These are phyloP conservation scores for Cicer chorassanicum DNA, from an alignment of 306 rosid genomes.

Conservation along the genomic window DNA sequence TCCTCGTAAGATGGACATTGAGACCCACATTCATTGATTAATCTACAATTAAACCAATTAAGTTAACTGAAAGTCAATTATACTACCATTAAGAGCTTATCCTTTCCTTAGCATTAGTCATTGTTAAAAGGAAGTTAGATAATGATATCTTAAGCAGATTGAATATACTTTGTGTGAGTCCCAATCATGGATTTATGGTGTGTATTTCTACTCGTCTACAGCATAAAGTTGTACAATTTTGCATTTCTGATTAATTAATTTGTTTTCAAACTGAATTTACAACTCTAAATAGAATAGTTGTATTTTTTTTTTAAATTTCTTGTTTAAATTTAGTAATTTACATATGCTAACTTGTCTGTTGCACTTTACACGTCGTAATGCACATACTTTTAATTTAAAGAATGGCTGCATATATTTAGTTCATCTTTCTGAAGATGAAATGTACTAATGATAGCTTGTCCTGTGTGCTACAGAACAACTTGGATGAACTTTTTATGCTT, in stretches of 20 bases:
- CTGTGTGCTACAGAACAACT: constrained; percentile 79
- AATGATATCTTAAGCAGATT: constrained; percentile 23
- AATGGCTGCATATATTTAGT: constrained; percentile 32
- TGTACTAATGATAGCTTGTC: constrained; percentile 44
- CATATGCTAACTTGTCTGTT: constrained; percentile 43
- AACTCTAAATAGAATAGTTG: constrained; percentile 13
- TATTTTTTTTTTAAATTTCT: constrained; percentile 28
- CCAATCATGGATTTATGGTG: background rate
- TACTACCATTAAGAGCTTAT: constrained; percentile 8
- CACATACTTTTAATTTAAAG: constrained; percentile 14
- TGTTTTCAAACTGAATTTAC: constrained; percentile 17
- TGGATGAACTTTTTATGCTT: constrained; percentile 98
- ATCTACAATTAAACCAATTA: background rate
- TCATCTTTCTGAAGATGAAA: constrained; percentile 47
- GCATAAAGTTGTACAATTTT: background rate
- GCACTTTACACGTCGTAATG: constrained; percentile 48
- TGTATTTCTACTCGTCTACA: constrained; percentile 15
- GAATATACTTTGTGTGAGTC: background rate
- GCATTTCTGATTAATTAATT: constrained; percentile 26
- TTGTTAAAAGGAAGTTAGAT: constrained; percentile 19
- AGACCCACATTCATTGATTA: constrained; percentile 31
- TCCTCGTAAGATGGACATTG: constrained; percentile 22
- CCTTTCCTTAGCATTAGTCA: background rate
- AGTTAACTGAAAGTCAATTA: constrained; percentile 30
- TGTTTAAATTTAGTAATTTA: constrained; percentile 28